Percentiles rank a stretch among this genome's conserved stretches.
Evolutionary conservation across 2,329 filamentous ascomycete species (phyloP).

Genomic region (Didymella segeticola): DNA sequence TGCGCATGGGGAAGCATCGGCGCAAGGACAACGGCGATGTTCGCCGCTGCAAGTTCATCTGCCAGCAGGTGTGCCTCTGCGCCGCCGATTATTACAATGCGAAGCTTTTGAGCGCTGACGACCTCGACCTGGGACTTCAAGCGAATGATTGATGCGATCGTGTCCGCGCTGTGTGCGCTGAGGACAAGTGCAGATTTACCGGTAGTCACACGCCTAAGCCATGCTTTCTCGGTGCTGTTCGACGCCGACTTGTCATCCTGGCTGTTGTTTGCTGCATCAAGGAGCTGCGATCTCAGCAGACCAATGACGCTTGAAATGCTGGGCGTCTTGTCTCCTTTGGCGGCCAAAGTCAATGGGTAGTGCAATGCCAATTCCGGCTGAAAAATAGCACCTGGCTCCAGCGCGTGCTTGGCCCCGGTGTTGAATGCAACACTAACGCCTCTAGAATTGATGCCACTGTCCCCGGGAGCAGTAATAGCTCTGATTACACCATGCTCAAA

Average conservation of each 20-base stretch:
- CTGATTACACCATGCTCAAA: conserved; percentile 48
- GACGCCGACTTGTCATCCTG: conserved; percentile 26
- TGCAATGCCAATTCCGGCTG: conserved; percentile 48
- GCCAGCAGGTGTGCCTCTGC: conserved; percentile 69
- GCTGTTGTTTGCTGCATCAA: conserved; percentile 54
- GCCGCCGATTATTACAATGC: conserved; percentile 66
- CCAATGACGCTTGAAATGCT: conserved; percentile 60
- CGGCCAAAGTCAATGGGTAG: conserved; percentile 60
- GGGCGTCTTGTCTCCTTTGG: conserved; percentile 53
- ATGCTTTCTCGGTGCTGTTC: conserved; percentile 49
- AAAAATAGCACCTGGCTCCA: conserved; percentile 49
- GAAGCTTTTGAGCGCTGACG: conserved; percentile 45
- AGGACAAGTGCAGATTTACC: conserved; percentile 64
- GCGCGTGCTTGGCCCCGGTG: conserved; percentile 42
- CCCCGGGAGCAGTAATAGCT: conserved; percentile 49
- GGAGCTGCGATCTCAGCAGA: conserved; percentile 60
- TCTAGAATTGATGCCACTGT: conserved; percentile 38
- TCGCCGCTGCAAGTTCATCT: conserved; percentile 61
- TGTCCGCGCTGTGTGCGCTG: conserved; percentile 68
- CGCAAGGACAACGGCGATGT: conserved; percentile 66
- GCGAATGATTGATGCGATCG: conserved; percentile 65
- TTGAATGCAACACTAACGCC: conserved; percentile 46
- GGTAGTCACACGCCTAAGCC: conserved; percentile 61
- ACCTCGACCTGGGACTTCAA: conserved; percentile 65
- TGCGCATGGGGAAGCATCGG: conserved; percentile 64